phyloP scores from a whole-genome alignment of 306 rosid species.

The Medicago ruthenica region DNA sequence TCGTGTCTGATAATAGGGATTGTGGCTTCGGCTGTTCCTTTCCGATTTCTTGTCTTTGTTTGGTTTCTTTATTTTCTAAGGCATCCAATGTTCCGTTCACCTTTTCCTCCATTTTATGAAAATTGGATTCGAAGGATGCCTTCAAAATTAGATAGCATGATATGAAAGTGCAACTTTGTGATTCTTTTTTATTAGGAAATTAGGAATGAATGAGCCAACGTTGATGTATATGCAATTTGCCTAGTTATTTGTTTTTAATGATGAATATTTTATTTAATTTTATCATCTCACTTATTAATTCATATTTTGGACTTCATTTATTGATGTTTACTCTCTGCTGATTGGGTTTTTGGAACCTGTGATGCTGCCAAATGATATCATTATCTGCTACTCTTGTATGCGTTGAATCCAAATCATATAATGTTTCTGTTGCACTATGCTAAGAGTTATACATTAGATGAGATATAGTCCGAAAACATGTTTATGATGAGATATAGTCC shows the following conservation, averaged over 20 bases:
- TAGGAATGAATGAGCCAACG: neutral
- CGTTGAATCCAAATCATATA: neutral
- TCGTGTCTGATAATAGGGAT: conserved; percentile 43
- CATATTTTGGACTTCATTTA: too few relatives aligned
- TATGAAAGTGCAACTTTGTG: conserved; percentile 26
- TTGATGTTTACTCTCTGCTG: neutral
- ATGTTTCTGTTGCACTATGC: too few relatives aligned
- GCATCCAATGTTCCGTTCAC: conserved; percentile 40
- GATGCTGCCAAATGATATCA: neutral
- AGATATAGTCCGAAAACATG: too few relatives aligned
- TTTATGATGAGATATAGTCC: too few relatives aligned
- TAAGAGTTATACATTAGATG: too few relatives aligned
- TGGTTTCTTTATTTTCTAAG: conserved; percentile 38
- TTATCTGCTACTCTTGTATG: neutral
- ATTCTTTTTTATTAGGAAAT: neutral
- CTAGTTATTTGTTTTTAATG: neutral
- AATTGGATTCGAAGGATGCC: conserved; percentile 58
- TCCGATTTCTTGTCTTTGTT: neutral
- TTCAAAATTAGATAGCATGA: conserved; percentile 54
- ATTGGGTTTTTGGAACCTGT: neutral
- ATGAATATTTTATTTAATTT: neutral
- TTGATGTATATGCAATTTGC: neutral
- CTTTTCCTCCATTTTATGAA: conserved; percentile 41
- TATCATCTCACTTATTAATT: too few relatives aligned
- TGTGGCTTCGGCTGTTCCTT: conserved; percentile 36